Base-by-base conservation (phyloP, 495 filamentous ascomycete species). In the Podospora sp. region DNA sequence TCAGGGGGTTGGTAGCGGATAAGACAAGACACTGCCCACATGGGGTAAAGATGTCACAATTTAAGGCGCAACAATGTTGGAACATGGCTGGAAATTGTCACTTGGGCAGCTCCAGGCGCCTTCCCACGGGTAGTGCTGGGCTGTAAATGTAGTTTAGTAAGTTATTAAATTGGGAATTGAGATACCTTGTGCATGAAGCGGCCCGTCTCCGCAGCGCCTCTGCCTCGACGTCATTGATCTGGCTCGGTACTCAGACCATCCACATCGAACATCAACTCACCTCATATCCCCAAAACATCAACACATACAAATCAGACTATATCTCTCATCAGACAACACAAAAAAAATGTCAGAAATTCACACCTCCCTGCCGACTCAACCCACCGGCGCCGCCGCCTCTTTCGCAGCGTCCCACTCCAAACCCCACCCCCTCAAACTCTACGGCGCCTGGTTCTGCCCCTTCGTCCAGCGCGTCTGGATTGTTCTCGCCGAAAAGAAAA, bases 401-500 rank as follows among this genome's bases (percentile, higher is more conserved):
- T 67, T 81, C 33, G 80, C 77, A 0, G 73, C 70, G 7, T 29
- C 65, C 1, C 81, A 82, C 71, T 50, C 71, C 22, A 56, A 57
- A 21, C 71, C 75, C 1, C 75, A 81, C 27, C 69, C 77, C 0
- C 79, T 83, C n/a, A 80, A 81, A 65, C 73, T 83, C 18, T 82
- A 83, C 73, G 81, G 78, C 40, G 77, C 76, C 21, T 83, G 81
- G 81, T 85, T 85, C 75, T 84, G 82, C 71, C 83, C 83, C 20
- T 84, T 84, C 68, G 84, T 91, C 6, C 88, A 92, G 75, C 83
- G 88, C 14, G 81, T 84, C 22, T 92, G 88, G 86, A 84, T 88
- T 65, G 84, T 86, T 14, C 80, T 92, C 40, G 85, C 85, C 70
- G 89, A 92, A 76, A 91, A 92, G 71, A 65, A 80, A n/a, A 88